Evolutionary conservation across 2,329 filamentous ascomycete genomes (phyloP), one percentile per base, ranked within the genome.

Genomic region (Fusarium musae): DNA sequence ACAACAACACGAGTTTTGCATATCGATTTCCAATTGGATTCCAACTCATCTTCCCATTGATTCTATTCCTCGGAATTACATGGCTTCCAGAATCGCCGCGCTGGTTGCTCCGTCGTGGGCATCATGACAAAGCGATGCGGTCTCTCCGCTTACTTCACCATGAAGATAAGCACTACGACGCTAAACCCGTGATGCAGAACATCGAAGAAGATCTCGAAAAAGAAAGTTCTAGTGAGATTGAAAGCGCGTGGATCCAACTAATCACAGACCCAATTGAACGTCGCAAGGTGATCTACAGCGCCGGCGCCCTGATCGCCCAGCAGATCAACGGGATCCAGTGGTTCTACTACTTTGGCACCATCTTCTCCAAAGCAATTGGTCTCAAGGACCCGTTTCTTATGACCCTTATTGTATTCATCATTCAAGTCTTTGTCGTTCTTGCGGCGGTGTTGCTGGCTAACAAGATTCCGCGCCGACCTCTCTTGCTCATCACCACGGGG

Each of bases 281-380:
- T 21, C 81, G 84, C 36, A 87, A 87, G 75, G 77, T 86, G 17
- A 77, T 87, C 28, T 86, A 82, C 74, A 80, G 81, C 21, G 81
- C 80, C 12, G 85, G 85, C 16, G 84, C 83, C 28, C 78, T 86
- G 65, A 79, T 84, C 43, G 83, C 84, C 5, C 85, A 87, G 72
- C 85, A 87, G 77, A 84, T 87, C 78, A 84, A 84, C 78, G 84
- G 85, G 26, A 86, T 86, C 59, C 83, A 84, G 53, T 86, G 82
- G 78, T 85, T 84, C 72, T 85, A 85, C 75, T 82, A 81, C 56
- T 85, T 82, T 37, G 84, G 83, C 4, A 82, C 82, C 2, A 80
- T 85, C 36, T 85, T 86, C 67, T 79, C 81, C 28, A 77, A 85
- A 70, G 78, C 81, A 4, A 85, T 86, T 53, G 84, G 84, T 1